phyloP scores from a whole-genome alignment of 2,329 filamentous ascomycete genomes.

The Monosporascus ibericus region DNA sequence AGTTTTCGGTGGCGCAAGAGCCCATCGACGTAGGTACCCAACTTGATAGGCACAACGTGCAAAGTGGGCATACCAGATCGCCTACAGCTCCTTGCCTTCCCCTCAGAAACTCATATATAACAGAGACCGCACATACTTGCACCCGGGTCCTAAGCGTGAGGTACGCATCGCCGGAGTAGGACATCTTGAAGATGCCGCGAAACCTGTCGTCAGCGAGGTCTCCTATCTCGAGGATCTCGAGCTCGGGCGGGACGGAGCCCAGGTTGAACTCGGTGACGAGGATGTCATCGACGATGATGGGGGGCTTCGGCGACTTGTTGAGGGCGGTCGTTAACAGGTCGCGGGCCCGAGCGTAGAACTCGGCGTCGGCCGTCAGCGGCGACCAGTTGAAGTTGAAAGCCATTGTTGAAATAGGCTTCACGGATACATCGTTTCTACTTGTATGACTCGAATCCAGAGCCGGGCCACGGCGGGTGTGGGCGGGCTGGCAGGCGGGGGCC shows the following conservation, averaged over 20 bases:
- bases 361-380: slow-evolving; percentile 90
- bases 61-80: not conserved
- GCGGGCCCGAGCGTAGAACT: slow-evolving; percentile 82
- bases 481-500: no score
- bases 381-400: slow-evolving; percentile 99
- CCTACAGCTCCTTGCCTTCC: no score
- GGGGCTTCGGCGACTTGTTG: slow-evolving; percentile 96
- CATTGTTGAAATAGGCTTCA: slow-evolving; percentile 58
- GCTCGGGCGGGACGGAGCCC: slow-evolving; percentile 85
- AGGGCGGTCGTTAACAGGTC: slow-evolving; percentile 91
- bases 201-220: slow-evolving; percentile 96
- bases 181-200: slow-evolving; percentile 99
- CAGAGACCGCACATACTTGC: slow-evolving; percentile 55
- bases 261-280: slow-evolving; percentile 96
- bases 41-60: slow-evolving; percentile 2
- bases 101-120: not conserved
- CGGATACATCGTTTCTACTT: slow-evolving; percentile 15
- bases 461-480: no score
- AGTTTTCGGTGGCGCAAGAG: not conserved
- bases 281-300: slow-evolving; percentile 99
- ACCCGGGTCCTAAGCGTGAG: slow-evolving; percentile 92
- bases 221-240: slow-evolving; percentile 96
- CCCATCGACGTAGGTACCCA: not conserved
- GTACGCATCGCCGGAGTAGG: slow-evolving; percentile 91
- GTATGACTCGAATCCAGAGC: no score